These are phyloP conservation scores for Aspergillus carlsbadensis DNA, from an alignment of 495 filamentous ascomycete species.

Conservation along the genomic window DNA sequence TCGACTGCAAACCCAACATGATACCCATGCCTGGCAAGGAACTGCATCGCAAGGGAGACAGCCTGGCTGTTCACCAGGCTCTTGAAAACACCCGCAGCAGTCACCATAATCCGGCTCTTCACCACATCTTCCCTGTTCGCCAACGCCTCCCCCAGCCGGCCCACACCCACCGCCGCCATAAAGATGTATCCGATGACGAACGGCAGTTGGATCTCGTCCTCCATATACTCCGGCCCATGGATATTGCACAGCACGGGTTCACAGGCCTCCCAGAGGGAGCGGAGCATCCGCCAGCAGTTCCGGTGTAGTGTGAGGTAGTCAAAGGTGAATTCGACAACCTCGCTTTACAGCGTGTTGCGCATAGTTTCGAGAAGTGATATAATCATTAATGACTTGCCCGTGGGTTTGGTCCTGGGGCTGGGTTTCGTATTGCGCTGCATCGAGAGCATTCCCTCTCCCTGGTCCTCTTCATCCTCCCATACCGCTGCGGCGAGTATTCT, in stretches of 20 bases:
- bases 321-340: slow-evolving; percentile 29
- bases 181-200: slow-evolving; percentile 42
- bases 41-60: background rate
- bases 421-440: background rate
- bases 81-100: background rate
- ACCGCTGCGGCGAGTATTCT: background rate
- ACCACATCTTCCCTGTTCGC: background rate
- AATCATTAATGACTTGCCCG: background rate
- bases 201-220: slow-evolving; percentile 36
- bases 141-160: background rate
- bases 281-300: slow-evolving; percentile 35
- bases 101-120: background rate
- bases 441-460: background rate
- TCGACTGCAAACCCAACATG: background rate
- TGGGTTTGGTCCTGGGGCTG: background rate
- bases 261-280: slow-evolving; percentile 26
- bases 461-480: background rate
- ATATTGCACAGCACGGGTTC: slow-evolving; percentile 25
- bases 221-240: slow-evolving; percentile 32
- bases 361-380: background rate
- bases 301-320: slow-evolving; percentile 38
- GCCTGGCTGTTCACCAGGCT: background rate
- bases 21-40: background rate
- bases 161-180: slow-evolving; percentile 24
- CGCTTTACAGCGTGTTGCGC: slow-evolving; percentile 9